phyloP scores from a whole-genome alignment of 2,329 filamentous ascomycete genomes.

The Monosporascus sp. region DNA sequence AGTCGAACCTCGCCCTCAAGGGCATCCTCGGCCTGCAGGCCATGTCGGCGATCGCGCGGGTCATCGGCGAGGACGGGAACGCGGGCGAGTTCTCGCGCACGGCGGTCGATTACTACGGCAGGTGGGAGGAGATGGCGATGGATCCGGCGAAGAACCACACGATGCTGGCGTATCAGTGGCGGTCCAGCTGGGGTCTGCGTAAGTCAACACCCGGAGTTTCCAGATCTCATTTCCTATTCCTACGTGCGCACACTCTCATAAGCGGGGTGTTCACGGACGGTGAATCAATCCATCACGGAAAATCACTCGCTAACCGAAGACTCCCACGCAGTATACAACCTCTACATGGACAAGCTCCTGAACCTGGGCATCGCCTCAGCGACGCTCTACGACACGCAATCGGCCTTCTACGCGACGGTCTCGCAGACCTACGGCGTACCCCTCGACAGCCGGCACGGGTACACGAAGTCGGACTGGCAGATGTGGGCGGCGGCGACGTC shows the following conservation, averaged over 20 bases:
- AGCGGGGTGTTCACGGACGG: too few relatives aligned
- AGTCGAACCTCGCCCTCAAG: slow-evolving; percentile 72
- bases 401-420: slow-evolving; percentile 37
- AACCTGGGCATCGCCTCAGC: slow-evolving; percentile 26
- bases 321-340: slow-evolving; percentile 14
- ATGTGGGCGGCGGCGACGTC: slow-evolving; percentile 66
- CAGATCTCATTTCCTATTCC: background rate
- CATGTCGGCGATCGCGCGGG: slow-evolving; percentile 55
- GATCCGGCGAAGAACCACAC: slow-evolving; percentile 19
- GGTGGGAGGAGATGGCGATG: slow-evolving; percentile 19
- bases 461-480: slow-evolving; percentile 72
- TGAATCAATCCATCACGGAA: background rate
- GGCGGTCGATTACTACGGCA: slow-evolving; percentile 15
- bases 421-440: slow-evolving; percentile 67
- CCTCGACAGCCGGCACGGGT: slow-evolving; percentile 63
- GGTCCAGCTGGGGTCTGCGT: slow-evolving; percentile 16
- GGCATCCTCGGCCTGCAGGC: slow-evolving; percentile 75
- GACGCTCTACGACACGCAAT: slow-evolving; percentile 26
- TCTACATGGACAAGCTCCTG: slow-evolving; percentile 28
- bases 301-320: background rate
- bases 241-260: background rate
- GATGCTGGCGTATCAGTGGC: slow-evolving; percentile 24
- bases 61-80: slow-evolving; percentile 52
- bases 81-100: slow-evolving; percentile 54
- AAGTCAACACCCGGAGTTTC: background rate